Conservation (phyloP, 2,329 filamentous ascomycete species). For the Parastagonospora avenae region DNA sequence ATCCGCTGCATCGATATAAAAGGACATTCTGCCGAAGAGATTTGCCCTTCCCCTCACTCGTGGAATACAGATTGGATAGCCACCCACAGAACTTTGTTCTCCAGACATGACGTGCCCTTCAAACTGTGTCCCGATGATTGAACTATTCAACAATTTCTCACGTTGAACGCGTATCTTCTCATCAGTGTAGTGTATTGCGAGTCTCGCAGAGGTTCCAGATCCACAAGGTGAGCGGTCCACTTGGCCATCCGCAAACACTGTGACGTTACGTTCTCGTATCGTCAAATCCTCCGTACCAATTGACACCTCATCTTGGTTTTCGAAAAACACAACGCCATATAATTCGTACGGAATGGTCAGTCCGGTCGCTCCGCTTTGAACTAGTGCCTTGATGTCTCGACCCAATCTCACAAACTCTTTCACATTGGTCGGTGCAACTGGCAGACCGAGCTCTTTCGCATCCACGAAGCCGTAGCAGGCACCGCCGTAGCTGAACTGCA, state of each 20-base stretch:
- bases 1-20: no score
- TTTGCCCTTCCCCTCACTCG: no score
- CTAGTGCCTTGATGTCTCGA: no score
- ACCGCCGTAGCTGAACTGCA: no score
- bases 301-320: not conserved
- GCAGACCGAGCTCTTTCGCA: no score
- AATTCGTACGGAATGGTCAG: no score
- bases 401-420: no score
- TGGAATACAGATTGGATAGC: no score
- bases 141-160: constrained; percentile 17
- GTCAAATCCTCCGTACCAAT: not conserved
- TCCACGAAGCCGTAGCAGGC: no score
- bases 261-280: constrained; percentile 1
- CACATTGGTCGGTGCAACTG: no score
- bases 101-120: constrained; percentile 4
- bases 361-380: no score
- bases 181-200: constrained; percentile 2
- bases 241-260: constrained; percentile 13
- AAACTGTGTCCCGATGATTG: constrained; percentile 14
- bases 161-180: not conserved
- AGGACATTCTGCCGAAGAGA: no score
- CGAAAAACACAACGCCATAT: not conserved
- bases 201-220: constrained; percentile 14
- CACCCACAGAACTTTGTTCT: not conserved
- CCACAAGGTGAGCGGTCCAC: constrained; percentile 15